Evolutionary conservation across 2,329 filamentous ascomycete species (phyloP).

Genomic region (Geosmithia flava): DNA sequence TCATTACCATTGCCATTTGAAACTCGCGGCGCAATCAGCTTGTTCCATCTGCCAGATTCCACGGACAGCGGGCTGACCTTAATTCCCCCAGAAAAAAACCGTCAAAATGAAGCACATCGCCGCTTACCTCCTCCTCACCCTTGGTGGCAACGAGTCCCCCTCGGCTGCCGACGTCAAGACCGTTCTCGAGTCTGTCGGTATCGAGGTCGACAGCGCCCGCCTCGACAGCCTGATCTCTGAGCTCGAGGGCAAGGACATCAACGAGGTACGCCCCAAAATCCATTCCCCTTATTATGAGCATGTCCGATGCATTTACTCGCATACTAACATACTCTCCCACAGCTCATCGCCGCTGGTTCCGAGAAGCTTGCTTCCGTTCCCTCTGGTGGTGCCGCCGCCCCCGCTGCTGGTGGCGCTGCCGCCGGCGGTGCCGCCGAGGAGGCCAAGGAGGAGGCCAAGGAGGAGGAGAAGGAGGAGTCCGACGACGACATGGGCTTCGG

Average conservation of each 20-base stretch:
- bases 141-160: constrained; percentile 85
- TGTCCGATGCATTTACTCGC: neutral
- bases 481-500: constrained; percentile 69
- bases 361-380: constrained; percentile 96
- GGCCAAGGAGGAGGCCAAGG: constrained; percentile 75
- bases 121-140: constrained; percentile 92
- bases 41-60: neutral
- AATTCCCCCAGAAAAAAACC: constrained; percentile 13
- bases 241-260: constrained; percentile 85
- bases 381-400: constrained; percentile 68
- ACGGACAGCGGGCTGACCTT: neutral
- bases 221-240: constrained; percentile 78
- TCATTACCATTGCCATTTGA: neutral
- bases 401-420: constrained; percentile 55
- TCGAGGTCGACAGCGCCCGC: constrained; percentile 84
- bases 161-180: constrained; percentile 75
- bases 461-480: constrained; percentile 48
- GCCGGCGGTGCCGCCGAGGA: constrained; percentile 53
- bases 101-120: constrained; percentile 99
- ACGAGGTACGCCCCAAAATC: constrained; percentile 52
- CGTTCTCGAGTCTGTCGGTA: constrained; percentile 87
- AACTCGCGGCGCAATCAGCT: neutral
- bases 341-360: constrained; percentile 87
- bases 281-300: neutral
- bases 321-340: constrained; percentile 9